phyloP scores from a whole-genome alignment of 495 filamentous ascomycete genomes.

The Articulospora tetracladia region DNA sequence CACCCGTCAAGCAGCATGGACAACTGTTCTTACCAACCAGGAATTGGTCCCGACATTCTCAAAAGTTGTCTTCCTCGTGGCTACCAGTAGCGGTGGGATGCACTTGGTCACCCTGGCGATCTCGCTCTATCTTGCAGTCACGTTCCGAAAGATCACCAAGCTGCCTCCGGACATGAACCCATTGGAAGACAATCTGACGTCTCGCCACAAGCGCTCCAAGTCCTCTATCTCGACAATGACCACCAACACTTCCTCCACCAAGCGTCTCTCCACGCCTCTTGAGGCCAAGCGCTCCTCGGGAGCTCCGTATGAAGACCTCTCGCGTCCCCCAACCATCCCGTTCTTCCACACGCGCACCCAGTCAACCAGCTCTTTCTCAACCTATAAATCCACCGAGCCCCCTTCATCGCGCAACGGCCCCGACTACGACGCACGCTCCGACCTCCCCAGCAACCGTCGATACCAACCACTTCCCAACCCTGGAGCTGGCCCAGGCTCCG shows the following conservation, averaged over 20 bases:
- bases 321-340: constrained; percentile 57
- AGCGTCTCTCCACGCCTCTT: constrained; percentile 42
- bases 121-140: constrained; percentile 64
- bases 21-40: constrained; percentile 49
- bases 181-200: constrained; percentile 79
- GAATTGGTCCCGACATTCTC: constrained; percentile 50
- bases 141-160: constrained; percentile 74
- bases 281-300: constrained; percentile 46
- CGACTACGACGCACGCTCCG: constrained; percentile 40
- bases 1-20: constrained; percentile 53
- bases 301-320: constrained; percentile 48
- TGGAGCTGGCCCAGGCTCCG: constrained; percentile 37
- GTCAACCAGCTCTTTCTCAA: constrained; percentile 47
- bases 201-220: constrained; percentile 70
- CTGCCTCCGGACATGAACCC: constrained; percentile 93
- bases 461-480: constrained; percentile 25
- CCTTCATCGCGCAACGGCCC: constrained; percentile 14
- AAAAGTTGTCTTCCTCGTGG: constrained; percentile 57
- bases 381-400: constrained; percentile 37
- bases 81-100: constrained; percentile 56
- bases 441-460: constrained; percentile 43
- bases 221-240: constrained; percentile 58
- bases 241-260: constrained; percentile 38
- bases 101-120: constrained; percentile 67
- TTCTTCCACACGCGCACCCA: constrained; percentile 70